Evolutionary conservation across 257 asterid genomes (phyloP), one percentile per base, ranked within the genome.

Genomic region (Primulina huaijiensis): DNA sequence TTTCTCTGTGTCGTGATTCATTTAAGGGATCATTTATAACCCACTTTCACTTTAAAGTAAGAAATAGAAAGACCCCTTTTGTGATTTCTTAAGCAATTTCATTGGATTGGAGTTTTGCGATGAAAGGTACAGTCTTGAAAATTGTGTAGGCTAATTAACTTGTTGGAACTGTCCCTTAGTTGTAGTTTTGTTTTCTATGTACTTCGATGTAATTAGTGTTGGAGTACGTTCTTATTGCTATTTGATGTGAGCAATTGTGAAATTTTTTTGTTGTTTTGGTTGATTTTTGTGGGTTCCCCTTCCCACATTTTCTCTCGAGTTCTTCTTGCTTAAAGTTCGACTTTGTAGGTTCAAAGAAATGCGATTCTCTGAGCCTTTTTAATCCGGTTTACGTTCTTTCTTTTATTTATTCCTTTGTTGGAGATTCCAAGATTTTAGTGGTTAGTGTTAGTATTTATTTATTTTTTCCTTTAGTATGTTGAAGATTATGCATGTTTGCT

Each of bases 91-190:
- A 8, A 20, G 69, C 67, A 43, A 19, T 60, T 62, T 21, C 19
- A 46, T 46, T 4, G 56, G 56, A 3, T 57, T 40, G 52, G 59
- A 20, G 38, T 17, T 25, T 70, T 72, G 20, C 72, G 59, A 70
- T 72, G 60, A 65, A 73, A 75, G 81, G 85, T 75, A 55, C 57
- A 33, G 35, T 60, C 75, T 75, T 72, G 20, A 38, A 23, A 65
- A 33, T 34, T 27, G 53, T 30, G 58, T 14, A 3, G 21, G 52
- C 12, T 0, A 60, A 56, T 23, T 8, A 3, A 11, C 67, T 12
- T 75, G 38, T 60, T 19, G 56, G 10, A 29, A 62, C 30, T 58
- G 31, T 63, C 35, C 0, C 61, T 77, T 63, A 17, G 33, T 14
- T 55, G 29, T 34, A 16, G 19, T 59, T 60, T 57, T 62, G 19